Base-by-base conservation (phyloP, 1,284 basidiomycete species). In the Mycena sp. region DNA sequence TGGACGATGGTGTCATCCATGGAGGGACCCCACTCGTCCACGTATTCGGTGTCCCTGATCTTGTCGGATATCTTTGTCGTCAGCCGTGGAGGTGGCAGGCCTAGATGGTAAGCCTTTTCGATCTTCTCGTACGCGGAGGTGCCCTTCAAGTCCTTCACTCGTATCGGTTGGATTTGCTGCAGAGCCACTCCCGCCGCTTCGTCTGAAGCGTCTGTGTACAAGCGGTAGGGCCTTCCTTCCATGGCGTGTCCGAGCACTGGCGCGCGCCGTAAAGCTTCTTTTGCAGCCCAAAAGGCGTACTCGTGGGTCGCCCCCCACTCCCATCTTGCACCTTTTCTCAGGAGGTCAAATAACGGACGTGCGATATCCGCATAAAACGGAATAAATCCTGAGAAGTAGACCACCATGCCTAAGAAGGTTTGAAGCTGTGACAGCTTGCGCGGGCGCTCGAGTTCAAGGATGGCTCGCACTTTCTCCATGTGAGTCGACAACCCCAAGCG, bases 151-250 rank as follows among this genome's bases (percentile, higher is more conserved):
- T 85, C 84, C 3, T 57, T 14, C 0, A 85, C 66, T n/a, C 10
- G 8, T 5, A 85, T 82, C 0, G 78, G 77, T 69, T 85, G 83
- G 5, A 84, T 77, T 69, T 85, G 83, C 55, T 85, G 83, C 18
- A 85, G 71, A 6, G 77, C 78, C 1, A 76, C 74, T 0, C 76
- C 83, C 9, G 84, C 34, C 0, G 77, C 83, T 20, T 75, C 74
- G 62, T 83, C 83, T 34, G 77, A 84, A 0, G 83, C 81, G 71
- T 85, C 83, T 0, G 81, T 81, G 65, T 85, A 85, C 0, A 84
- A 44, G 8, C 81, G 65, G 65, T 83, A 84, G 0, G 80, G 80
- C 39, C 25, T 22, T 5, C 78, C 81, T 14, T 72, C 73, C 3
- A 78, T 76, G 0, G 83, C 74, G 67, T 84, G 77, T 20, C 76